Evolutionary conservation across 1,139 yeast genomes (phyloP), one percentile per base, ranked within the genome.

Genomic region (Geotrichum carabidarum): DNA sequence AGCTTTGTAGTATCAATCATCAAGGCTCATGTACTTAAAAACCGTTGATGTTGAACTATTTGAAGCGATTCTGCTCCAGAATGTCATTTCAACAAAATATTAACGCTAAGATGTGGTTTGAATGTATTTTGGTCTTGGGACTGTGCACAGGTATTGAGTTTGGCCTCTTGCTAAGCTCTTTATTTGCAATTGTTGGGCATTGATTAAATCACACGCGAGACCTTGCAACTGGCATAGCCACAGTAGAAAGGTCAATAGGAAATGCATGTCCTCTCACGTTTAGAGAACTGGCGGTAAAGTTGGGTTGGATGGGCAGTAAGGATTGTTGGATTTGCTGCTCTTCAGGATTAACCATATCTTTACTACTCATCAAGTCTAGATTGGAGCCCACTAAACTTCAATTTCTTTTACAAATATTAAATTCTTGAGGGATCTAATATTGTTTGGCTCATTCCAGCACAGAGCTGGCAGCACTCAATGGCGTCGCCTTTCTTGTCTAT

Each of bases 201-300:
- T 84, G 84, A 78, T 85, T 82, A 63, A 71, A 75, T 56, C 72
- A 65, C 55, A 81, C 74, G 57, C 71, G 91, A 55, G 90, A 84
- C 1, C 68, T 78, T 58, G 88, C 87, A 4, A 65, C 81, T 45
- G 82, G 86, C 0, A 66, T 81, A 5, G 84, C 84, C 0, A 79
- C 84, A 4, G 90, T 0, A 76, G 83, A 34, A 74, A 82, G 78
- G 72, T 84, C 54, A 76, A 83, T 60, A 22, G 27, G 27, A 22
- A 22, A 3, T 22, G 27, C 27, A 22, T 22, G 3, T 22, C 27
- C 27, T 22, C 27, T 22, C 27, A 22, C 5, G 27, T 5, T 22
- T 3, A 22, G 27, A 22, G 5, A 22, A 68, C 73, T 40, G 69
- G 83, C 53, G 82, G 80, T 62, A 72, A 67, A 34, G 72, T 79